Conservation (phyloP, 1,139 yeast genomes). For the Candida sanyaensis region DNA sequence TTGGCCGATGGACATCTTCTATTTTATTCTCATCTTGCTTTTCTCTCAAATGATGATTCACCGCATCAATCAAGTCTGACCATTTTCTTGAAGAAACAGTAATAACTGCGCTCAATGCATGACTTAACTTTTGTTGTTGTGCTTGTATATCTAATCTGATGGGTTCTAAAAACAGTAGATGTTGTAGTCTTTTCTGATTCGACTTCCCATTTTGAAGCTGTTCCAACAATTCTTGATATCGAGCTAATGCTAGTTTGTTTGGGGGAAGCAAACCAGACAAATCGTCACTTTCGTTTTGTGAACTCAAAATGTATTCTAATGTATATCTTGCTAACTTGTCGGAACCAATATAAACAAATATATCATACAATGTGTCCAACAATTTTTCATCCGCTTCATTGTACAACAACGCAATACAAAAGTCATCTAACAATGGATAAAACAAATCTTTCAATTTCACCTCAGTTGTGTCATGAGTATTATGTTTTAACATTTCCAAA, state of each 20-base stretch:
- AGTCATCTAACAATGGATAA: constrained; percentile 54
- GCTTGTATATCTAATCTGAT: constrained; percentile 29
- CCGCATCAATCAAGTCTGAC: constrained; percentile 28
- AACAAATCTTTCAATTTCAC: constrained; percentile 26
- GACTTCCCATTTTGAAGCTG: neutral
- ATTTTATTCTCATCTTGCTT: constrained; percentile 32
- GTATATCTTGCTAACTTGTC: constrained; percentile 59
- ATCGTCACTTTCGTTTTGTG: constrained; percentile 48
- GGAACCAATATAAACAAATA: constrained; percentile 50
- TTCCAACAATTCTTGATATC: neutral
- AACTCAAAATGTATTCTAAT: constrained; percentile 62
- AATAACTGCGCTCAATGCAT: constrained; percentile 16
- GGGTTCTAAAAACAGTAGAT: constrained; percentile 27
- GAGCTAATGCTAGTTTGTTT: constrained; percentile 10
- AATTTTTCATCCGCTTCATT: constrained; percentile 64
- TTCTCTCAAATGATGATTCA: constrained; percentile 31
- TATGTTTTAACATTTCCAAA: constrained; percentile 44
- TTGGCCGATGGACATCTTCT: constrained; percentile 36
- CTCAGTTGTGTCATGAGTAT: constrained; percentile 7
- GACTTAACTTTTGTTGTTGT: constrained; percentile 18
- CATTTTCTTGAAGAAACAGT: constrained; percentile 13
- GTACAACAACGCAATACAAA: constrained; percentile 56
- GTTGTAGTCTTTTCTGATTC: neutral
- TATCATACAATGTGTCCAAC: constrained; percentile 46
- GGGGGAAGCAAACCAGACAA: constrained; percentile 39